Base-by-base conservation (phyloP, 2,329 filamentous ascomycete genomes). In the Atkinsonella hypoxylon region DNA sequence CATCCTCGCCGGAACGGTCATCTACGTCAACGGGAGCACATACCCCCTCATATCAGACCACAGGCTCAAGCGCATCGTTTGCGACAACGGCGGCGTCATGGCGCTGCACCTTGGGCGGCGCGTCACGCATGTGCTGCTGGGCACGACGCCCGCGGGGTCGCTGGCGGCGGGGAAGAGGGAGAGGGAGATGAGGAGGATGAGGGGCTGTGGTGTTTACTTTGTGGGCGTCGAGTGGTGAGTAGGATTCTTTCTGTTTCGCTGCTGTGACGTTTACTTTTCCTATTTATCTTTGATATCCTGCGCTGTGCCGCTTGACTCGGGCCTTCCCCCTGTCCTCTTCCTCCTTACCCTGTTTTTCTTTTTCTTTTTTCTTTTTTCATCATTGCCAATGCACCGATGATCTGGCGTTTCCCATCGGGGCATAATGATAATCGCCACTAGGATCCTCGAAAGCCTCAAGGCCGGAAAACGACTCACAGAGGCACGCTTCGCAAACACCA, bases 21-120 rank as follows among this genome's bases (percentile, higher is more conserved):
- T 95, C 59, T 93, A 91, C 68, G 78, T 96, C 66, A 95, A 95
- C 66, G 89, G 89, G 54, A 90, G 86, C 57, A 95, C 89, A 2
- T 77, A 82, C 53, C 89, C 90, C 1, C 67, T 81, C 22, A 78
- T 95, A 54, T 94, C 87, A 13, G 90, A 96, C 65, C 87, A 95
- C 70, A 85, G 80, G 63, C 77, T 96, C 51, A 94, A 93, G 71
- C 82, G 83, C 50, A 66, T 94, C 15, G 76, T 96, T 38, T 79
- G 77, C 5, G 74, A 81, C 51, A 81, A 95, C 61, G 91, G 90
- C 18, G 91, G 81, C 1, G 73, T 69, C 41, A 73, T 88, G 57
- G 83, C 87, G 3, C 76, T 89, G 36, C 75, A 81, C 52, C 78
- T 95, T 10, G 84, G 80, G 10, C 78, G 88, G 43, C 77, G 81